Evolutionary conservation across 176 grass and related monocot genomes (phyloP).

Genomic region (Poa annua): DNA sequence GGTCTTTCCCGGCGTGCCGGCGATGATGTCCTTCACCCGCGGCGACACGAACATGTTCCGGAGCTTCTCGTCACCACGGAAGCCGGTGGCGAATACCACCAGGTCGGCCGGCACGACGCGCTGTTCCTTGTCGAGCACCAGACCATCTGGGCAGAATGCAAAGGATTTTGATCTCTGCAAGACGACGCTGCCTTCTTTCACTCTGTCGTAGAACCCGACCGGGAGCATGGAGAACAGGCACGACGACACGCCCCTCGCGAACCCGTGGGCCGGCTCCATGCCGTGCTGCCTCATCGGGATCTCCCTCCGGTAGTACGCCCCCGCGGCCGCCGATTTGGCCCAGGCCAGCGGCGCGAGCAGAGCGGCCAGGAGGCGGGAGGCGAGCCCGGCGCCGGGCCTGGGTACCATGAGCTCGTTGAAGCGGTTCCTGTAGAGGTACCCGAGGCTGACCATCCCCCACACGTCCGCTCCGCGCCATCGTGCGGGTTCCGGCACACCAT

Average conservation of each 20-base stretch:
- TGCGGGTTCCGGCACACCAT: constrained; percentile 48
- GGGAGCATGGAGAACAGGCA: constrained; percentile 52
- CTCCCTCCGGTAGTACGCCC: constrained; percentile 45
- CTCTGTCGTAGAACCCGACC: constrained; percentile 58
- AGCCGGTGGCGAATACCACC: constrained; percentile 73
- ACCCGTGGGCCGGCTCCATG: constrained; percentile 53
- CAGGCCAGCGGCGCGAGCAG: constrained; percentile 62
- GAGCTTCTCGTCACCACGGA: constrained; percentile 67
- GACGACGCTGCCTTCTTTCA: constrained; percentile 53
- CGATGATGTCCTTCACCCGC: constrained; percentile 47
- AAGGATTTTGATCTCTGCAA: constrained; percentile 18
- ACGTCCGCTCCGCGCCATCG: constrained; percentile 25
- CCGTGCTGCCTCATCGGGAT: constrained; percentile 53
- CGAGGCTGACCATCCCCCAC: constrained; percentile 46
- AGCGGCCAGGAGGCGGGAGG: constrained; percentile 38
- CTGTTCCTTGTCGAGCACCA: constrained; percentile 40
- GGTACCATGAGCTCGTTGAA: constrained; percentile 65
- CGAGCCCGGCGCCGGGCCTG: constrained; percentile 52
- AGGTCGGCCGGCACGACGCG: constrained; percentile 46
- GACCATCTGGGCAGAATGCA: constrained; percentile 53
- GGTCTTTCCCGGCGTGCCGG: constrained; percentile 40
- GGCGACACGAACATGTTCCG: constrained; percentile 53
- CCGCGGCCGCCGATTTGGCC: constrained; percentile 43
- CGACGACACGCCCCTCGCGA: constrained; percentile 30
- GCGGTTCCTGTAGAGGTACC: constrained; percentile 53